Conservation (phyloP, 305 asterid genomes). For the Salvia sclarea region DNA sequence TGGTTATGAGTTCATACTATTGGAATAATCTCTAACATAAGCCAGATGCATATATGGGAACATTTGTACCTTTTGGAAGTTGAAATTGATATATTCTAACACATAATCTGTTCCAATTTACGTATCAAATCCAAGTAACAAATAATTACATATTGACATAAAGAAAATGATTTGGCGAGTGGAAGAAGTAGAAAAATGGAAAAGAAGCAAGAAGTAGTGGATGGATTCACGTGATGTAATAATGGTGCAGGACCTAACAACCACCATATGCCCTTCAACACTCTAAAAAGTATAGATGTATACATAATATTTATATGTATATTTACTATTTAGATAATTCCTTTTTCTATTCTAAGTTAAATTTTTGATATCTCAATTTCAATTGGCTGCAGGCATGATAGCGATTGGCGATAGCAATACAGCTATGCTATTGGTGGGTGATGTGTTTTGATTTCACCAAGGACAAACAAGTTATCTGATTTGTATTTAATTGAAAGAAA, state of each 20-base stretch:
- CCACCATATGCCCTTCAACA: constrained; percentile 28
- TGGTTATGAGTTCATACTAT: too few species aligned
- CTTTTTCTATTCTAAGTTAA: neutral
- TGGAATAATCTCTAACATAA: too few species aligned
- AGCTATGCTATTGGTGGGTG: constrained; percentile 14
- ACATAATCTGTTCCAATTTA: too few species aligned
- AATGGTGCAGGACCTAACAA: constrained; percentile 33
- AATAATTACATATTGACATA: too few species aligned
- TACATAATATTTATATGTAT: neutral
- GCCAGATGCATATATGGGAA: too few species aligned
- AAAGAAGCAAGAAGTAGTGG: constrained; percentile 7
- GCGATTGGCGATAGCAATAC: constrained; percentile 11
- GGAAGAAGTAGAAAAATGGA: too few species aligned
- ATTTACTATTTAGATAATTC: neutral
- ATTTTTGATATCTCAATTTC: neutral
- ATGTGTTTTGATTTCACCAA: constrained; percentile 17
- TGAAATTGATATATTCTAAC: too few species aligned
- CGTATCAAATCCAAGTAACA: neutral
- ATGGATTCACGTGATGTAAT: constrained; percentile 33
- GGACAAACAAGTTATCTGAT: neutral
- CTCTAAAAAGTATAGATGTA: neutral
- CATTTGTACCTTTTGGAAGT: too few species aligned
- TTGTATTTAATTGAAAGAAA: neutral
- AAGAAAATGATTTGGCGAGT: too few species aligned
- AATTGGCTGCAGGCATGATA: constrained; percentile 12